Conservation (phyloP, 2,329 filamentous ascomycete genomes). For the Pseudocercospora crystallina region DNA sequence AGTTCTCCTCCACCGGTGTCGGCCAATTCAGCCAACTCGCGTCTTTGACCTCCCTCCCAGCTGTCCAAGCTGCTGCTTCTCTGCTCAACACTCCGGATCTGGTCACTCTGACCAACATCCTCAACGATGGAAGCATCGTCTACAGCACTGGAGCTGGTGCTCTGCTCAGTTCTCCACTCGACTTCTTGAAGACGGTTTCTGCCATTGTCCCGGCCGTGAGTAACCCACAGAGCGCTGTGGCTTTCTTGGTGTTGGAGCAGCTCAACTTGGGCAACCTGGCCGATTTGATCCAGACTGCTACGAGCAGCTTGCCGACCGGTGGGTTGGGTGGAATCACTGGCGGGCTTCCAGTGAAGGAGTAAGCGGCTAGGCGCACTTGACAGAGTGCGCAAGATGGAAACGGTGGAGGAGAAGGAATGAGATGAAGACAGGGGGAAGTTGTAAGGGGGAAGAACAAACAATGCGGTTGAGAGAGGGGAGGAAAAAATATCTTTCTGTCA, state of each 20-base stretch:
- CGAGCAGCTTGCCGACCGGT: too few relatives aligned
- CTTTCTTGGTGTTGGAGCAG: constrained; percentile 12
- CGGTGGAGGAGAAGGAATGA: too few relatives aligned
- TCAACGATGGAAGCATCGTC: constrained; percentile 8
- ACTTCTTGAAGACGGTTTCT: constrained; percentile 5
- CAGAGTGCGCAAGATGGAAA: too few relatives aligned
- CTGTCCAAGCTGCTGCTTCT: constrained; percentile 12
- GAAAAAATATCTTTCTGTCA: too few relatives aligned
- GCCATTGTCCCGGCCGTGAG: constrained; percentile 1
- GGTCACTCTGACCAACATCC: constrained; percentile 11
- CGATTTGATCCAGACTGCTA: neutral
- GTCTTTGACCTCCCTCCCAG: constrained; percentile 14
- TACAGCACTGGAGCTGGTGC: neutral
- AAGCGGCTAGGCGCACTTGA: neutral
- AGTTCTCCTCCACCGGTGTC: constrained; percentile 14
- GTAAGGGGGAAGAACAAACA: too few relatives aligned
- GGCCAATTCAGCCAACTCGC: constrained; percentile 13
- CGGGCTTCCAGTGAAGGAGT: neutral
- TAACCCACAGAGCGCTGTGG: constrained; percentile 7
- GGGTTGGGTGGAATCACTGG: too few relatives aligned
- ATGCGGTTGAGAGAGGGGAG: too few relatives aligned
- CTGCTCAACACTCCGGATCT: constrained; percentile 15
- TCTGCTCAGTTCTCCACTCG: constrained; percentile 13
- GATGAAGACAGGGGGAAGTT: too few relatives aligned
- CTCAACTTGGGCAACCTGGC: constrained; percentile 8